Evolutionary conservation across 1,284 basidiomycete species (phyloP), one percentile per base, ranked within the genome.

Genomic region (Malassezia restricta): DNA sequence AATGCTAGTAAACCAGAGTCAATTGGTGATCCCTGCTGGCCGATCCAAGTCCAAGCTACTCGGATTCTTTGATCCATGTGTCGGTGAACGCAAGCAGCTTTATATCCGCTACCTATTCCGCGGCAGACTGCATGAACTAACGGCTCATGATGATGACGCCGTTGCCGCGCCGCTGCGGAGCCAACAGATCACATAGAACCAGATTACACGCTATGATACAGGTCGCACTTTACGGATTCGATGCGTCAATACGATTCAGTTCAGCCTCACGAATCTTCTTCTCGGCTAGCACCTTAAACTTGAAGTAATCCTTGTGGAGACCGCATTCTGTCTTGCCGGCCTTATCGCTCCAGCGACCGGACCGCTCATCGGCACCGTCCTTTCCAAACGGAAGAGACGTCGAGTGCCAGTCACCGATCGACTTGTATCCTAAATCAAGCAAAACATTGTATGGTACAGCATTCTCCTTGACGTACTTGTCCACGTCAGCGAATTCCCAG

Each of bases 331-430:
- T 87, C 80, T 96, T 96, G 57, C 83, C 82, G 35, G 64, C 68
- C 74, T 82, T 85, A 20, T 86, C 87, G 38, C 84, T 83, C 92
- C 92, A 98, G 51, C 92, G 77, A 5, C 92, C 92, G 1, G 84
- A 82, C 37, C 92, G 81, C 76, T 98, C 92, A 2, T 79, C 81
- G 63, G 90, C 84, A 14, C 56, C 58, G 11, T 68, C 71, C 37
- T 56, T 63, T 11, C 58, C 45, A 0, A 83, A 83, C 14, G 74
- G 69, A 29, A 82, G 80, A 0, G 61, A 76, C 0, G 92, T 98
- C 59, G 87, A 91, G 76, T 98, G 94, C 86, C 89, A 92, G 75
- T 98, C 92, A 8, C 92, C 92, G 58, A 98, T 83, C 65, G 86
- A 89, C 66, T 83, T 84, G 78, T 96, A 98, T 1, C 92, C 92